phyloP scores from a whole-genome alignment of 371 early-diverging fungal species.

The Rhizopus arrhizus region DNA sequence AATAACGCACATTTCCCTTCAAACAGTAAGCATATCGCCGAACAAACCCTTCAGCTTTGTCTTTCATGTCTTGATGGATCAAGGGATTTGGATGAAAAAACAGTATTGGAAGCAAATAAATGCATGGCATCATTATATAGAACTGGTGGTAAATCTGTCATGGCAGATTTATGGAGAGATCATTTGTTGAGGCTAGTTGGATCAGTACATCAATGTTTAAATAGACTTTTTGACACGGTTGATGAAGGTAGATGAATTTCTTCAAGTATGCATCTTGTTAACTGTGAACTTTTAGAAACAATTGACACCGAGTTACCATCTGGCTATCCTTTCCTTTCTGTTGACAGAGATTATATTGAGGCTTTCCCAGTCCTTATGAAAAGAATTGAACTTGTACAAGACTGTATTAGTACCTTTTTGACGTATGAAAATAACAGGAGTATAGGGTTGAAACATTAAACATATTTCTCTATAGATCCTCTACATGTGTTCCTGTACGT shows the following conservation, averaged over 20 bases:
- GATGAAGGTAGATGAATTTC: slow-evolving; percentile 57
- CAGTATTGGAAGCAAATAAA: slow-evolving; percentile 39
- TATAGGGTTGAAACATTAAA: not conserved
- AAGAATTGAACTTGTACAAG: slow-evolving; percentile 37
- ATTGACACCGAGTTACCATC: slow-evolving; percentile 19
- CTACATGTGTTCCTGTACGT: slow-evolving; percentile 35
- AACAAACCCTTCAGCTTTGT: slow-evolving; percentile 55
- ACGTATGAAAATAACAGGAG: slow-evolving; percentile 32
- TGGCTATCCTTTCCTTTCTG: slow-evolving; percentile 33
- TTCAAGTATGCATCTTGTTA: too few species aligned
- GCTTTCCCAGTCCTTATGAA: slow-evolving; percentile 46
- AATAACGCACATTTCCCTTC: slow-evolving; percentile 59
- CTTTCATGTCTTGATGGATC: slow-evolving; percentile 55
- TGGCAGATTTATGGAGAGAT: slow-evolving; percentile 54
- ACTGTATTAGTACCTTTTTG: slow-evolving; percentile 38
- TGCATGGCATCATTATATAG: slow-evolving; percentile 51
- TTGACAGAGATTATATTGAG: slow-evolving; percentile 38
- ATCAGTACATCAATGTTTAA: slow-evolving; percentile 53
- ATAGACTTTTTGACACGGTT: slow-evolving; percentile 55
- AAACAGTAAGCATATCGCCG: slow-evolving; percentile 54
- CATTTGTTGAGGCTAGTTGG: slow-evolving; percentile 50
- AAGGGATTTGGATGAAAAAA: slow-evolving; percentile 30
- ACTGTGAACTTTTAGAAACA: slow-evolving; percentile 22
- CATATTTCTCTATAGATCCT: slow-evolving; percentile 24
- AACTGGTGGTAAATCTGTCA: slow-evolving; percentile 48